These are phyloP conservation scores for Kodamaea laetipori DNA, from an alignment of 805 yeast species.

Conservation along the genomic window DNA sequence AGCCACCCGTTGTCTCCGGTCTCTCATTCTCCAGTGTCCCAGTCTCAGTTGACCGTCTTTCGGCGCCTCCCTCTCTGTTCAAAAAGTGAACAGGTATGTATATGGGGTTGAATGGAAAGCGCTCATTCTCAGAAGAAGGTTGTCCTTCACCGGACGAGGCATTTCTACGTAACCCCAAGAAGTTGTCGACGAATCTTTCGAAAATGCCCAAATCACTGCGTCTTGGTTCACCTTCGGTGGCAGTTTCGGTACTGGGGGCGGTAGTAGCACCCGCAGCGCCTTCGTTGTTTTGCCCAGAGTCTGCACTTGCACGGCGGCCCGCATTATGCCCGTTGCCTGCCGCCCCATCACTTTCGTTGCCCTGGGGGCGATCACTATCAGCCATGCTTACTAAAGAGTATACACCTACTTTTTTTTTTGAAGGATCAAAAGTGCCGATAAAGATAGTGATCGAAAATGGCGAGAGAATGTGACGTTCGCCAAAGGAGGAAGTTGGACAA, in stretches of 20 bases:
- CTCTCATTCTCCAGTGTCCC: background rate
- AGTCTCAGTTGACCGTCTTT: background rate
- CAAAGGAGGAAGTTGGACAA: background rate
- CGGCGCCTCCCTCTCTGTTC: slow-evolving; percentile 7
- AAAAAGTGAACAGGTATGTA: slow-evolving; percentile 11
- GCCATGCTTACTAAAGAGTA: slow-evolving; percentile 4
- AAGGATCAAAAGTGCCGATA: background rate
- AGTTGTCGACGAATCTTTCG: slow-evolving; percentile 28
- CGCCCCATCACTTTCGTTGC: background rate
- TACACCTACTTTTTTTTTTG: background rate
- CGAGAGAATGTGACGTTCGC: background rate
- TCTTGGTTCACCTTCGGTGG: slow-evolving; percentile 3
- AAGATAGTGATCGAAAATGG: too few species aligned
- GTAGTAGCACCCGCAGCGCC: background rate
- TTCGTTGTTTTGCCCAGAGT: background rate
- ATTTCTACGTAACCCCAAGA: slow-evolving; percentile 17
- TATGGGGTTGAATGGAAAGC: slow-evolving; percentile 8
- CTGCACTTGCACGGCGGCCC: background rate
- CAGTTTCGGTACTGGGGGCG: background rate
- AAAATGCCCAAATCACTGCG: slow-evolving; percentile 20
- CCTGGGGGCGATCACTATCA: slow-evolving; percentile 1
- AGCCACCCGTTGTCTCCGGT: background rate
- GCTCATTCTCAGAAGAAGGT: slow-evolving; percentile 1
- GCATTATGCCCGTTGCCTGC: background rate
- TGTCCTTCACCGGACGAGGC: slow-evolving; percentile 1